Conservation (phyloP, 225 moss, liverwort and hornwort species). For the Physcomitrium patens region DNA sequence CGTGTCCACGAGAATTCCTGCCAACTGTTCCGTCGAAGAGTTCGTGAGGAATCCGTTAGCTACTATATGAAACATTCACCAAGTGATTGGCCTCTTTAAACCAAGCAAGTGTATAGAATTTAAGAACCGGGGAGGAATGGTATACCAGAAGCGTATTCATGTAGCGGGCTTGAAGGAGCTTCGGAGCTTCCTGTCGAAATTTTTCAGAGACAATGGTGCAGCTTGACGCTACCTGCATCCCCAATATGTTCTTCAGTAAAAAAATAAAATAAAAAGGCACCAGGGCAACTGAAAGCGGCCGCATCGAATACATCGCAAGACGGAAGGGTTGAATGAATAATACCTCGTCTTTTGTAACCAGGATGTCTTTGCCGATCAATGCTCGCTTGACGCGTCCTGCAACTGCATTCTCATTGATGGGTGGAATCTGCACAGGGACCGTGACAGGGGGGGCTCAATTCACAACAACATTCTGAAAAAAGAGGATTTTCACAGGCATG, state of each 20-base stretch:
- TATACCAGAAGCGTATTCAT: constrained; percentile 65
- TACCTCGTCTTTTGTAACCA: constrained; percentile 52
- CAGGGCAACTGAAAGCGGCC: neutral
- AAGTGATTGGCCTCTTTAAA: too few relatives aligned
- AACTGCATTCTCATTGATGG: constrained; percentile 29
- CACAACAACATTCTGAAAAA: neutral
- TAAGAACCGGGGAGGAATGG: neutral
- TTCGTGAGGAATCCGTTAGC: neutral
- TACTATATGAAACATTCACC: too few relatives aligned
- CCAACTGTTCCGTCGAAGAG: constrained; percentile 39
- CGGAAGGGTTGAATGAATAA: too few relatives aligned
- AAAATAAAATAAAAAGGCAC: too few relatives aligned
- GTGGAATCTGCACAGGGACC: constrained; percentile 40
- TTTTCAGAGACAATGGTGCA: constrained; percentile 60
- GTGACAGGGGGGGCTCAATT: constrained; percentile 1
- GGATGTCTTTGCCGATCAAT: constrained; percentile 49
- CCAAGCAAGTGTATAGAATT: neutral
- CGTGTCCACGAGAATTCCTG: constrained; percentile 63
- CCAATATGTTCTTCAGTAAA: neutral
- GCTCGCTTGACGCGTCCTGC: constrained; percentile 54
- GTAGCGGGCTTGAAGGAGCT: constrained; percentile 57
- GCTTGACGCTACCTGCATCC: constrained; percentile 47
- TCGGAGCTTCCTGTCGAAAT: constrained; percentile 54
- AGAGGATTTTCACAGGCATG: neutral
- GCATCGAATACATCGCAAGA: neutral